Evolutionary conservation across 2,329 filamentous ascomycete genomes (phyloP), one percentile per base, ranked within the genome.

Genomic region (Ascochyta koolunga): DNA sequence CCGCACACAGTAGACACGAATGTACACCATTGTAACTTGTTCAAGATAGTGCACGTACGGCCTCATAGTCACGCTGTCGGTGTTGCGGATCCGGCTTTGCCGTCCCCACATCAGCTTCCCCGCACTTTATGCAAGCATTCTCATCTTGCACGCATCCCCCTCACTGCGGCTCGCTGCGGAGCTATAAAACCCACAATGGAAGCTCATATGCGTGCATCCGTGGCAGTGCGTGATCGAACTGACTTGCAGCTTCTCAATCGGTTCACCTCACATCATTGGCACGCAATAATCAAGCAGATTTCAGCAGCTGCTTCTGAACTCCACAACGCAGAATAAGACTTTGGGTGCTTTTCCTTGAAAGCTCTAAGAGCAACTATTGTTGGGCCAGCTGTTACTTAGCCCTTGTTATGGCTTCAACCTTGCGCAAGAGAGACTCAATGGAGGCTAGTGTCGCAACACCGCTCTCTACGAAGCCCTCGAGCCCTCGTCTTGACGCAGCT

Each of bases 361-460:
- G 27, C 27, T 29, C 11, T 5, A 29, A 24, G 10, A 29, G 27
- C 27, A 29, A 29, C 11, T 13, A 29, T 11, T 15, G 27, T 4
- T 13, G 27, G 15, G 15, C 15, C 10, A 29, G 19, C 10, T 24
- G 15, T 24, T 21, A 39, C 4, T 25, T 7, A 15, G 5, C 25
- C 38, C 24, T 22, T 5, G 22, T 29, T 10, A 64, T 58, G 60
- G 50, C 47, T 13, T 44, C 60, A 9, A 40, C 19, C 29, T 19
- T 50, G 19, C 32, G 37, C 9, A 72, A 72, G 33, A 58, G 67
- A 44, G 70, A 72, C 49, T 71, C 68, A 8, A 73, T 73, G 67
- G 69, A 70, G 13, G 69, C 65, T 1, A 64, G 62, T 11, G 46
- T 59, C 16, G 45, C 55, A 22, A 45, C 40, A 37, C 51, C 45